These are phyloP conservation scores for Saksenaea oblongispora DNA, from an alignment of 371 early-diverging fungal species.

Conservation along the genomic window DNA sequence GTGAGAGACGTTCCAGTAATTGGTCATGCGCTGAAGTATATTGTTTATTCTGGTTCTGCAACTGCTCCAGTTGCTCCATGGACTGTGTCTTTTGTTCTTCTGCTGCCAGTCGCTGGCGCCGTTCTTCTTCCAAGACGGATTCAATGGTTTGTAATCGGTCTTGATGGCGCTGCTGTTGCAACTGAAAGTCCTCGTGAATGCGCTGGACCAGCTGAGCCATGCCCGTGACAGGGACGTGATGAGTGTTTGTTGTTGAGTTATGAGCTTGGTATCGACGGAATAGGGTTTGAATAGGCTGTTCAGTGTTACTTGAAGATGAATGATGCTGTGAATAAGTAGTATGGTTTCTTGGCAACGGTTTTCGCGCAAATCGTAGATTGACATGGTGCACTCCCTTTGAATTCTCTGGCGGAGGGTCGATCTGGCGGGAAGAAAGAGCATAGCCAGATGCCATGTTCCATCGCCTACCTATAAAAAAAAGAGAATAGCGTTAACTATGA, in stretches of 20 bases:
- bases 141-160: constrained; percentile 30
- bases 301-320: background rate
- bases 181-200: constrained; percentile 25
- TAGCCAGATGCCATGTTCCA: constrained; percentile 21
- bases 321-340: background rate
- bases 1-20: background rate
- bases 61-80: background rate
- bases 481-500: no score
- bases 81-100: constrained; percentile 1
- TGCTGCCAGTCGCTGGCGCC: constrained; percentile 16
- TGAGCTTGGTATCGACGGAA: constrained; percentile 9
- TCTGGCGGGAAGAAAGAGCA: constrained; percentile 16
- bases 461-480: constrained; percentile 20
- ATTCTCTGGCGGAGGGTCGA: constrained; percentile 27
- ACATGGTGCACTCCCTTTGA: constrained; percentile 33
- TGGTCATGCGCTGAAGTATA: background rate
- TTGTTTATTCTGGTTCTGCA: background rate
- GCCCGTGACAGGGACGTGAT: constrained; percentile 15
- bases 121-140: constrained; percentile 24
- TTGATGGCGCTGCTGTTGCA: constrained; percentile 23
- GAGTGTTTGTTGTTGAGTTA: constrained; percentile 19
- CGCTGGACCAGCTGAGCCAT: constrained; percentile 32
- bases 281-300: background rate
- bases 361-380: constrained; percentile 20
- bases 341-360: background rate